Percentiles rank a stretch among this genome's conserved stretches.
Evolutionary conservation across 257 asterid genomes (phyloP).

Genomic region (Penstemon barbatus): DNA sequence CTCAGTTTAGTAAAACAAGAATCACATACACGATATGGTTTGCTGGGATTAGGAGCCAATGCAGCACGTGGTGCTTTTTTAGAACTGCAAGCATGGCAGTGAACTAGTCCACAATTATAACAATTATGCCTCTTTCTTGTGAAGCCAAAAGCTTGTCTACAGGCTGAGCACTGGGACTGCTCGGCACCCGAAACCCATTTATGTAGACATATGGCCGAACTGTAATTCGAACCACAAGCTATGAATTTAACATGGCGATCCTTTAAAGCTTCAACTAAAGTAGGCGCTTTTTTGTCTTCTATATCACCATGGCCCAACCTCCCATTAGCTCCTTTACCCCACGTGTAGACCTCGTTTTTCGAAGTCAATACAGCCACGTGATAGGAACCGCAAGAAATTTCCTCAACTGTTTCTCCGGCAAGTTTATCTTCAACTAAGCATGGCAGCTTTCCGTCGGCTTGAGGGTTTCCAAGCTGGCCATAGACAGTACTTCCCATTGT

Average conservation of each 20-base stretch:
- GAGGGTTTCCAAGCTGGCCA: slow-evolving; percentile 88
- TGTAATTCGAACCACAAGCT: slow-evolving; percentile 91
- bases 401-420: slow-evolving; percentile 62
- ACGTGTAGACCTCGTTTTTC: slow-evolving; percentile 80
- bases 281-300: slow-evolving; percentile 80
- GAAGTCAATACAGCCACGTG: slow-evolving; percentile 83
- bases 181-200: slow-evolving; percentile 93
- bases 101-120: slow-evolving; percentile 94
- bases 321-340: slow-evolving; percentile 98
- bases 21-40: slow-evolving; percentile 94
- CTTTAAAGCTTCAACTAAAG: slow-evolving; percentile 74
- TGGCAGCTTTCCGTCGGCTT: slow-evolving; percentile 78
- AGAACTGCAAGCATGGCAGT: slow-evolving; percentile 92
- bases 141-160: slow-evolving; percentile 93
- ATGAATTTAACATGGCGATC: slow-evolving; percentile 83
- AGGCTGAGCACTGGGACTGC: slow-evolving; percentile 92
- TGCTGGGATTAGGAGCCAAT: slow-evolving; percentile 90
- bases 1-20: slow-evolving; percentile 77
- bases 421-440: slow-evolving; percentile 78
- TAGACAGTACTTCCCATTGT: slow-evolving; percentile 93
- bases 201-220: slow-evolving; percentile 80
- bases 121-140: slow-evolving; percentile 93
- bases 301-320: slow-evolving; percentile 93
- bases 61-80: slow-evolving; percentile 81
- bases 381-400: slow-evolving; percentile 81